Base-by-base conservation (phyloP, 2,329 filamentous ascomycete species). In the Pseudogymnoascus sp. region DNA sequence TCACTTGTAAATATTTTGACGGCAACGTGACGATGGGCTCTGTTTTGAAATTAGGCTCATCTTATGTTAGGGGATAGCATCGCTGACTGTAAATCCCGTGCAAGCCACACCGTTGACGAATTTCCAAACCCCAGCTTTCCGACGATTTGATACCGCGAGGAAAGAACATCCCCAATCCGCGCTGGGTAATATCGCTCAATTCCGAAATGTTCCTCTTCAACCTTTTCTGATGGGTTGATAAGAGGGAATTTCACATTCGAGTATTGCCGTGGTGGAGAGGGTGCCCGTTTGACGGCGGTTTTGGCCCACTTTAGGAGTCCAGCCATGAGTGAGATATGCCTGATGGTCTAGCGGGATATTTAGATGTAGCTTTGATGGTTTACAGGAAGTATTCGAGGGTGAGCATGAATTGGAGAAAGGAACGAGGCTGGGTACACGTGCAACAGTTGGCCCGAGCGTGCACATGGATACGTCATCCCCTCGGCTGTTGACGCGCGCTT, bases 41-140 rank as follows among this genome's bases (percentile, higher is more conserved):
- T 66, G 6, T 54, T 65, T 62, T 66, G 34, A 40, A 47, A 51
- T 66, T 57, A 66, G 63, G 51, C 39, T 64, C 37, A 57, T 64
- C 36, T 14, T 5, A 14, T 37, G 12, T 37, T 37, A 12, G 11
- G 36, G 12, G 12, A 12, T 37, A 37, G 12, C 36, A 37, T 37
- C 4, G 12, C 63, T 60, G 6, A 65, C 63, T 60, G 34, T 61
- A 67, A 62, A 63, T 67, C 64, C 21, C 64, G 42, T 37, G 61
- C 40, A n/a, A 54, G 47, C 64, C 64, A 67, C 14, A 66, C 62
- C 6, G 64, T 67, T 18, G 64, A 67, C 29, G 64, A 63, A 62
- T 54, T 63, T 60, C 66, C 66, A 65, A 67, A 67, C 39, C 66
- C 66, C 2, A 67, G 60, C 63, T 67, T 67, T 54, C 64, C 66